phyloP scores from a whole-genome alignment of 148 eudicot species.

The Rhododendron kiyosumense region DNA sequence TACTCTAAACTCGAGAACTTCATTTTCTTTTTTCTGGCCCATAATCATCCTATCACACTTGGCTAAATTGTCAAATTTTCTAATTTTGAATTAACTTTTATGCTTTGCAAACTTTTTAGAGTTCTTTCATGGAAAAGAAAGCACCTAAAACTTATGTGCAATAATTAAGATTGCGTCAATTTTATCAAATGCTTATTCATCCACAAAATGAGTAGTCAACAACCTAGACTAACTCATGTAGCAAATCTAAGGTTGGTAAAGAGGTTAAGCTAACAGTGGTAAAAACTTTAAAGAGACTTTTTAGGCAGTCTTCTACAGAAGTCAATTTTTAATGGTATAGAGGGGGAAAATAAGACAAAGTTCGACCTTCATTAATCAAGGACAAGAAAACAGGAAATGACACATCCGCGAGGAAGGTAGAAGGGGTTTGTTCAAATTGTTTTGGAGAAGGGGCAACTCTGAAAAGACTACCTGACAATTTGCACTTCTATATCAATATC shows the following conservation, averaged over 20 bases:
- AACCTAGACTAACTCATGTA: neutral
- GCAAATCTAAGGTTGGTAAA: neutral
- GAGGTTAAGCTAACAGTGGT: neutral
- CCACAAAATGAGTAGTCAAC: neutral
- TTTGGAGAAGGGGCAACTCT: neutral
- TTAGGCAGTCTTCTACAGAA: neutral
- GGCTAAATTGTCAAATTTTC: neutral
- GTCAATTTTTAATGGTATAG: neutral
- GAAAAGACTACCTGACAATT: neutral
- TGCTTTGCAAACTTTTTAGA: neutral
- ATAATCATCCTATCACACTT: neutral
- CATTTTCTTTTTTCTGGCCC: neutral
- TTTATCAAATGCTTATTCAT: neutral
- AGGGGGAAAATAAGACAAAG: neutral
- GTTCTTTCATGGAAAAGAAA: neutral
- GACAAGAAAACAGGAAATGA: neutral
- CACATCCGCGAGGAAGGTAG: neutral
- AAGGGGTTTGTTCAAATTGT: neutral
- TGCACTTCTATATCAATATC: neutral
- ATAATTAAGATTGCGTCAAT: neutral
- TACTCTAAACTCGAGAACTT: neutral
- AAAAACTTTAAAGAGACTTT: neutral
- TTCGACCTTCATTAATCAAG: neutral
- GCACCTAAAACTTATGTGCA: neutral
- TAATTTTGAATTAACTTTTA: neutral